These are phyloP conservation scores for Peterozyma toletana DNA, from an alignment of 805 yeast genomes.

Conservation along the genomic window DNA sequence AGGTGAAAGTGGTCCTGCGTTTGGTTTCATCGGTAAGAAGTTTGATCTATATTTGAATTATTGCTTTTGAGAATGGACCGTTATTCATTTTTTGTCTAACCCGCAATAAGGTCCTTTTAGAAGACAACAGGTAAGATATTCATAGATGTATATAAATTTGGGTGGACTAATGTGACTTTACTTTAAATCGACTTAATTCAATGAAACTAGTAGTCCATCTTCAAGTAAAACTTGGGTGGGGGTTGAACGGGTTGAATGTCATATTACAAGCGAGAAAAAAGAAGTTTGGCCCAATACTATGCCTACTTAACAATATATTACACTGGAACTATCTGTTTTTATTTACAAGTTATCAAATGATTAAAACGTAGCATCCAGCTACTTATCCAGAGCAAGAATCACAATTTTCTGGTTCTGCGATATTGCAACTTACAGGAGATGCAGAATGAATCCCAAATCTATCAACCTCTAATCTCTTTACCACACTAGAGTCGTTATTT, in stretches of 20 bases:
- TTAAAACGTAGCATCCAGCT: background rate
- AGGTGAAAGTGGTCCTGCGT: conserved; percentile 13
- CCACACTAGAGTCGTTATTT: background rate
- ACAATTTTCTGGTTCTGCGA: conserved; percentile 19
- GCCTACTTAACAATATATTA: no score
- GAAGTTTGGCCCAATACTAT: no score
- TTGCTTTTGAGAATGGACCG: conserved; percentile 4
- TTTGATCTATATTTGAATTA: conserved; percentile 12
- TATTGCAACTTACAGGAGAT: conserved; percentile 13
- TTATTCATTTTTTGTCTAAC: background rate
- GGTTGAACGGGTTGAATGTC: no score
- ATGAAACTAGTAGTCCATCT: no score
- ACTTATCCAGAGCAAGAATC: conserved; percentile 29
- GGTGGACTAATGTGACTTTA: no score
- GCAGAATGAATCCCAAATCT: conserved; percentile 8
- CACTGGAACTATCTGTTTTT: background rate
- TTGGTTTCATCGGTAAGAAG: conserved; percentile 15
- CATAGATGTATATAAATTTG: no score
- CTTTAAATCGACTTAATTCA: no score
- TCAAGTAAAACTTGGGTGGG: no score
- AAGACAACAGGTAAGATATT: no score
- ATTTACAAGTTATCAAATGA: background rate
- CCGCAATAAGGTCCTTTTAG: no score
- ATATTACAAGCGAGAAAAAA: no score
- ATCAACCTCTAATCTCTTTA: background rate